phyloP scores from a whole-genome alignment of 2,329 filamentous ascomycete genomes.

The Trichoderma hamatum region DNA sequence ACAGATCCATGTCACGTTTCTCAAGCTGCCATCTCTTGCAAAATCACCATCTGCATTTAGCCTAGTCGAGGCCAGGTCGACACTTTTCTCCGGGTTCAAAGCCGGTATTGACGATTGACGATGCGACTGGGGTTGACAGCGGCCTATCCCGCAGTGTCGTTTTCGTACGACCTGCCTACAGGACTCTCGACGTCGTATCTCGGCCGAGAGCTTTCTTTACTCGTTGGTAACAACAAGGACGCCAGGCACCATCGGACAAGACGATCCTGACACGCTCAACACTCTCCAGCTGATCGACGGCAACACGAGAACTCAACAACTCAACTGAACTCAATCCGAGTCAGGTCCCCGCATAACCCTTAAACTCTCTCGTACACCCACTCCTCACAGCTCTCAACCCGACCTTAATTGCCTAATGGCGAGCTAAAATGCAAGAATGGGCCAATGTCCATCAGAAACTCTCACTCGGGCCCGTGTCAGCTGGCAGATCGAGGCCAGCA shows the following conservation, averaged over 20 bases:
- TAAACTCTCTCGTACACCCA: background rate
- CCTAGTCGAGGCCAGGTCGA: background rate
- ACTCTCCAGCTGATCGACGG: background rate
- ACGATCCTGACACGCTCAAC: background rate
- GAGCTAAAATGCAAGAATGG: background rate
- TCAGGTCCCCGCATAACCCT: background rate
- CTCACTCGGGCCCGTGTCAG: background rate
- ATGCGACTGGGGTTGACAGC: background rate
- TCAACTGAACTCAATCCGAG: background rate
- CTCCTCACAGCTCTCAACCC: too few relatives aligned
- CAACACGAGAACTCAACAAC: background rate
- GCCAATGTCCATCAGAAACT: background rate
- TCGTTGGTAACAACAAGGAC: background rate
- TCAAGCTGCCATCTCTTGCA: background rate
- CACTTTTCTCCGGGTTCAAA: too few relatives aligned
- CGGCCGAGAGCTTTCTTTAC: background rate
- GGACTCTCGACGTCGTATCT: background rate
- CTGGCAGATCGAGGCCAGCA: slow-evolving; percentile 2
- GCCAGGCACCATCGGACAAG: background rate
- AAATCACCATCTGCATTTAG: background rate
- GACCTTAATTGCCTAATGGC: background rate
- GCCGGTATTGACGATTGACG: too few relatives aligned
- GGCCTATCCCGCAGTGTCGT: too few relatives aligned
- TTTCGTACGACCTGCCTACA: too few relatives aligned
- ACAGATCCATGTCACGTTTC: background rate